Evolutionary conservation across 2,329 filamentous ascomycete species (phyloP), one percentile per base, ranked within the genome.

Genomic region (Anisogramma anomala): DNA sequence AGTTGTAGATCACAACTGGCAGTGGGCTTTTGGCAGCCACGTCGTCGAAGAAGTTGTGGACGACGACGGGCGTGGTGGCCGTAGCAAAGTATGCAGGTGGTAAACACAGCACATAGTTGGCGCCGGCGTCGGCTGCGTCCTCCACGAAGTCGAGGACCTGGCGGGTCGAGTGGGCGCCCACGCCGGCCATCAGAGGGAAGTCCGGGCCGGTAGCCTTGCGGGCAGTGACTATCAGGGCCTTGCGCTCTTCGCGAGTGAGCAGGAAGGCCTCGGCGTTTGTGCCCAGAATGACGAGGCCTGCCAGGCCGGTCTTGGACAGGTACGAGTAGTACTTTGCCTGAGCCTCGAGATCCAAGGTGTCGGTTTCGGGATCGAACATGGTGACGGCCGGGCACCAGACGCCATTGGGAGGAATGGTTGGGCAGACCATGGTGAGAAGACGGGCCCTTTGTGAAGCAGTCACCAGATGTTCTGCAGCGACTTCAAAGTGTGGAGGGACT

Each of bases 1-100:
- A 83, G 57, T 82, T 82, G 58, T 82, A 81, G 11, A 82, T 58
- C 30, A 83, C 67, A 23, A 82, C 63, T 0, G 77, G 77, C 3
- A 82, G 56, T 2, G 67, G 58, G 2, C 64, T 65, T 36, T 62
- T 57, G n/a, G 57, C 56, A 0, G 74, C 72, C 3, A 82, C 62
- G 22, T 79, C 69, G 34, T 59, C 59, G 51, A 70, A 82, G 62
- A 82, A 82, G 36, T 63, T 59, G 51, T 71, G 67, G 20, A 82
- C 63, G 18, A 81, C 72, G 10, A 60, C 63, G 15, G 67, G 63
- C 3, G 68, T 73, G 3, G 74, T 79, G 11, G 71, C 69, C 56
- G 77, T 79, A 50, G 72, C 74, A 52, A 81, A 82, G 58, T 82
- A 82, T 4, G 69, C 76, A 2, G 73, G 69, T 2, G 77, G 77